A percentile compares a stretch with the other conserved stretches of the same genome.
These are phyloP conservation scores for carrot (Daucus carota) DNA, from an alignment of 129 eudicot genomes.

Conservation along the genomic window DNA sequence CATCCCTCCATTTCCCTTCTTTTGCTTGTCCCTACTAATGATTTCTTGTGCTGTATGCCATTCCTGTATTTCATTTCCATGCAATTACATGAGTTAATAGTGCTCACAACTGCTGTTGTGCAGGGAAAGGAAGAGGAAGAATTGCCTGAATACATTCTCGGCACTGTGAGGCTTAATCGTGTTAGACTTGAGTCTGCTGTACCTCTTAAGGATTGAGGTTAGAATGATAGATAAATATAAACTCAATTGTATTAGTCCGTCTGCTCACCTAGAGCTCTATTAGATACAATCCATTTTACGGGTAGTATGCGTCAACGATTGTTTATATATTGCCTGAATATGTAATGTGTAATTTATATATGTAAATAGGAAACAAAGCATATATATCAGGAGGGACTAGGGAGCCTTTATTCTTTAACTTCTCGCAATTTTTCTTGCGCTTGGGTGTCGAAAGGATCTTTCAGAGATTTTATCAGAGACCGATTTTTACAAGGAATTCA, in stretches of 20 bases:
- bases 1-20: background rate
- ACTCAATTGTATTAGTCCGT: background rate
- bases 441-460: background rate
- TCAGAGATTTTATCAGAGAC: background rate
- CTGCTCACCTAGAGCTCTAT: background rate
- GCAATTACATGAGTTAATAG: background rate
- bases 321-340: background rate
- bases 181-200: constrained; percentile 69
- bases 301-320: background rate
- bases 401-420: constrained; percentile 12
- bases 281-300: background rate
- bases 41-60: background rate
- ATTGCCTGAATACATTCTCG: constrained; percentile 90
- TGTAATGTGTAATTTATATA: constrained; percentile 2
- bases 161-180: constrained; percentile 64
- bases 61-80: background rate
- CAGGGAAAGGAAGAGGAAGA: constrained; percentile 83
- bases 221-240: background rate
- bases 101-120: background rate
- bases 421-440: background rate
- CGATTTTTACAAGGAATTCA: background rate
- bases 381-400: background rate
- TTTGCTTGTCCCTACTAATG: background rate
- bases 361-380: background rate
- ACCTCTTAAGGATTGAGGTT: constrained; percentile 38